Conservation (phyloP, 2,329 filamentous ascomycete genomes). For the Hymenotorrendiella dingleyae region DNA sequence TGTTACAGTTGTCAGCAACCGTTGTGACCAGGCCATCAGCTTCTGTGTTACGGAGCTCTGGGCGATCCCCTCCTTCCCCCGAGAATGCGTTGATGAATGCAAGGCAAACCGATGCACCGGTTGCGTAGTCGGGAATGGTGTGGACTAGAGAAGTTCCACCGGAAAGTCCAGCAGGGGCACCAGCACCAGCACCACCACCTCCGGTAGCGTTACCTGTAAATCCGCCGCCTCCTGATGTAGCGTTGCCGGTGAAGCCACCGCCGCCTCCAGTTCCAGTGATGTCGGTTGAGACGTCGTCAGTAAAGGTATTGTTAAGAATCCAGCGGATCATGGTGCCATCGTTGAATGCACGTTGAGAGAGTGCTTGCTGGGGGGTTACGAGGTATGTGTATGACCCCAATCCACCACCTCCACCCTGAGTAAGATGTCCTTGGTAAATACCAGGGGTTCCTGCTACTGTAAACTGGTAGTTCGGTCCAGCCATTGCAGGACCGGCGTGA, state of each 20-base stretch:
- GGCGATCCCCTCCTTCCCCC: conserved; percentile 63
- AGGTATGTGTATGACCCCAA: conserved; percentile 64
- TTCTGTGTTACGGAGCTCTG: conserved; percentile 43
- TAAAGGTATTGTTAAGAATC: conserved; percentile 35
- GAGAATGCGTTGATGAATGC: conserved; percentile 62
- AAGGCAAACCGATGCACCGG: conserved; percentile 48
- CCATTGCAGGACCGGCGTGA: conserved; percentile 54
- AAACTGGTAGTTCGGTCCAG: conserved; percentile 13
- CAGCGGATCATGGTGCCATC: conserved; percentile 52
- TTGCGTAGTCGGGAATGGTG: conserved; percentile 53
- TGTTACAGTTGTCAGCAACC: conserved; percentile 47
- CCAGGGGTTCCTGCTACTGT: conserved; percentile 2
- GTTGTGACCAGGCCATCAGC: conserved; percentile 12
- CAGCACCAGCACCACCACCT: background rate
- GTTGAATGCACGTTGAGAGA: conserved; percentile 53
- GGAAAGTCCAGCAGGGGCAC: background rate
- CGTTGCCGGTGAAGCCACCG: too few relatives aligned
- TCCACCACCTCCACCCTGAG: conserved; percentile 33
- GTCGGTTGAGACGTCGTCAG: too few relatives aligned
- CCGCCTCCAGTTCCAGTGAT: too few relatives aligned
- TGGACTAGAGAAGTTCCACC: conserved; percentile 11
- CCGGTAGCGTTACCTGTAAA: too few relatives aligned
- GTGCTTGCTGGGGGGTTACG: conserved; percentile 65
- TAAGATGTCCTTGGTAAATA: conserved; percentile 12
- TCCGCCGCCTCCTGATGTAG: too few relatives aligned